Evolutionary conservation across 1,139 yeast species (phyloP), one percentile per base, ranked within the genome.

Genomic region (Taiozyma sp.): DNA sequence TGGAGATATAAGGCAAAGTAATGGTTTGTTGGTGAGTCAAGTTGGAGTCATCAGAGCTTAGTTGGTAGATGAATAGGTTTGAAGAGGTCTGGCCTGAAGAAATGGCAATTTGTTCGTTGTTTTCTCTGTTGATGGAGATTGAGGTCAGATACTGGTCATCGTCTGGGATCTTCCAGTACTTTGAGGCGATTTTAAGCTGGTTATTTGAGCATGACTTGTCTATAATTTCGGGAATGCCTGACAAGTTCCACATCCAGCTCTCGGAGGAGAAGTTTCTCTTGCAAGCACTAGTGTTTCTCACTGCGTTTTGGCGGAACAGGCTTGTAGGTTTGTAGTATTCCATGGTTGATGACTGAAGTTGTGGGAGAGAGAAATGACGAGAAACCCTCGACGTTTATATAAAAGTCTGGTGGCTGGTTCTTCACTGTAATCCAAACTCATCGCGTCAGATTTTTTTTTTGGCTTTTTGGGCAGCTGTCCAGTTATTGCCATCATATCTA

Each of bases 11-110:
- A 1, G 93, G 90, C 44, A 88, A 72, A 0, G 88, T 67, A 45
- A 88, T 83, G 2, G 95, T 87, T 61, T 84, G 87, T 59, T 85
- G 83, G 68, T 87, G 96, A 22, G 87, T 82, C 51, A 87, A 70
- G 44, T 75, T 72, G 43, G 65, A 64, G 23, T 72, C 68, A 4
- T 64, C 61, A 14, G 71, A 55, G 54, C 77, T 78, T 51, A 86
- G 70, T 50, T 81, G 85, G 64, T 85, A 88, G 36, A 88, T 76
- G 59, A 78, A 85, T 52, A 88, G 70, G 60, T 87, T 88, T 50
- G 79, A 70, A 22, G 74, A 78, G 6, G 63, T 51, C 44, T 75
- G 70, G 1, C 86, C 89, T 55, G 84, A 79, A 2, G 91, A 80
- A 8, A 88, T 76, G 1, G 96, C 95, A 46, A 88, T 67, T 13